Evolutionary conservation across 2,329 filamentous ascomycete species (phyloP).

Genomic region (Zymoseptoria tritici): DNA sequence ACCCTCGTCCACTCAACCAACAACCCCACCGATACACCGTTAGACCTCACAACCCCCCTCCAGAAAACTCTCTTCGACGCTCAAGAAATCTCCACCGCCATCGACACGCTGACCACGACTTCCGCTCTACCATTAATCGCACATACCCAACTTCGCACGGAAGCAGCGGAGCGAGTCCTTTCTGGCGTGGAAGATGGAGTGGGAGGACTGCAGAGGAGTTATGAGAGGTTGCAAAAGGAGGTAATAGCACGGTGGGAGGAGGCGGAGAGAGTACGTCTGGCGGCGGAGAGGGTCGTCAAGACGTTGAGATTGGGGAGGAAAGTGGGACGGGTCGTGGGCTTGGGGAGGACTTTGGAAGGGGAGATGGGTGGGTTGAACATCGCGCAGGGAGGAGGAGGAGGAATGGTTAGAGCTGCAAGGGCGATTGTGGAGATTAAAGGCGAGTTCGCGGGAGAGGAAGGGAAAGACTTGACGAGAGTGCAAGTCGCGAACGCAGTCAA

Average conservation of each 20-base stretch:
- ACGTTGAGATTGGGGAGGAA: slow-evolving; percentile 69
- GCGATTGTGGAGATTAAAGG: slow-evolving; percentile 60
- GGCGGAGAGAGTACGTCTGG: slow-evolving; percentile 72
- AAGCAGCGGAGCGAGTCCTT: slow-evolving; percentile 65
- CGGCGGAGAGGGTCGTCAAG: slow-evolving; percentile 71
- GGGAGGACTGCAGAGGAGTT: slow-evolving; percentile 71
- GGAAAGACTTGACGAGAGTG: slow-evolving; percentile 65
- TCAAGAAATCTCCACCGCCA: slow-evolving; percentile 93
- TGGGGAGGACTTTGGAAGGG: slow-evolving; percentile 81
- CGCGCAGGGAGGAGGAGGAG: slow-evolving; percentile 6
- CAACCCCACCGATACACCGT: slow-evolving; percentile 78
- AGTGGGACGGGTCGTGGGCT: slow-evolving; percentile 68
- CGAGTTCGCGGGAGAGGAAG: slow-evolving; percentile 43
- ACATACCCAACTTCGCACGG: slow-evolving; percentile 67
- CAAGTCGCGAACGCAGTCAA: slow-evolving; percentile 64
- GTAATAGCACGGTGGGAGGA: slow-evolving; percentile 78
- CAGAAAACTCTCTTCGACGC: slow-evolving; percentile 92
- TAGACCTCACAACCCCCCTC: slow-evolving; percentile 89
- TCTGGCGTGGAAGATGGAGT: slow-evolving; percentile 73
- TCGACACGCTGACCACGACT: slow-evolving; percentile 79
- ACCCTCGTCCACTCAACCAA: slow-evolving; percentile 82
- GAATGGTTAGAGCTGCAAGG: slow-evolving; percentile 73
- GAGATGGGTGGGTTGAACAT: slow-evolving; percentile 64
- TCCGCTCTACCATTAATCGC: slow-evolving; percentile 73
- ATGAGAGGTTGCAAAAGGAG: slow-evolving; percentile 76